A percentile compares a stretch with the other conserved stretches of the same genome.
Conservation (phyloP, 441 rosid genomes). For the Syzygium syzygioides region DNA sequence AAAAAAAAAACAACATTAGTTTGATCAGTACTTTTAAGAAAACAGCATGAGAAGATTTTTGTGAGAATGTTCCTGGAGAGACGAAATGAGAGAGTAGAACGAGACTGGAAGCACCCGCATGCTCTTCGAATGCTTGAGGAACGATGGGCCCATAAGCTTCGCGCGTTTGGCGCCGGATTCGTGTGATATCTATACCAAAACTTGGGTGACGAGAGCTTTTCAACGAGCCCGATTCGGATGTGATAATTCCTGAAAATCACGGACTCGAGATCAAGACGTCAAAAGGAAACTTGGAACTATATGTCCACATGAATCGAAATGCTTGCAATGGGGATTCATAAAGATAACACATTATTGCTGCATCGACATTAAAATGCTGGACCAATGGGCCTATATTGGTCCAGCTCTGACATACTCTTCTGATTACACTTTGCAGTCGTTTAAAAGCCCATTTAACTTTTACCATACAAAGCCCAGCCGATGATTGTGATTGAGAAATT, state of each 20-base stretch:
- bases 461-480: neutral
- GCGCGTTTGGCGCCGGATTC: accelerated
- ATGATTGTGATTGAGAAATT: neutral
- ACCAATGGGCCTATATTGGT: neutral
- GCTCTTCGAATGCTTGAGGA: neutral
- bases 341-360: neutral
- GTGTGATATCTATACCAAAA: neutral
- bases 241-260: neutral
- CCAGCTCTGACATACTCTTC: neutral
- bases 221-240: neutral
- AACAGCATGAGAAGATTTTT: neutral
- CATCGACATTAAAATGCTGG: neutral
- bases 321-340: neutral
- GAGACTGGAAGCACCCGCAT: neutral
- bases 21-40: neutral
- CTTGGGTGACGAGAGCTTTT: neutral
- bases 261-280: neutral
- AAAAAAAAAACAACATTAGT: no score
- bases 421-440: neutral
- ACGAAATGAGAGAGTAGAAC: neutral
- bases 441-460: neutral
- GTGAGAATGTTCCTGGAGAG: neutral
- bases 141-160: neutral
- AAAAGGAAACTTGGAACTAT: neutral
- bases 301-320: neutral